Evolutionary conservation across 371 early-diverging fungal species (phyloP).

Genomic region (Saksenaea vasiformis): DNA sequence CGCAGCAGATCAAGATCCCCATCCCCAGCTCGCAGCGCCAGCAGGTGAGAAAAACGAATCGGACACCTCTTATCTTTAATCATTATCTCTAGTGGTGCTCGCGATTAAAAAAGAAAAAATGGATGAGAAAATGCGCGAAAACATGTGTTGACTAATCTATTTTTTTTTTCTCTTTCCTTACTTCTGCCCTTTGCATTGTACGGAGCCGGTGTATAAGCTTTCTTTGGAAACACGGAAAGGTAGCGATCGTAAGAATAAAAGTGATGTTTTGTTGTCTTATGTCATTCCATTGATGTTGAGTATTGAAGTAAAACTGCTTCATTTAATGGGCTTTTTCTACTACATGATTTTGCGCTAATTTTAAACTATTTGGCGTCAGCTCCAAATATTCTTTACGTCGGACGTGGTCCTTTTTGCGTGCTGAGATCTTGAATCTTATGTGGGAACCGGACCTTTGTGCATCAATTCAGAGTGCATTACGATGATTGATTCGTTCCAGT

Average conservation of each 20-base stretch:
- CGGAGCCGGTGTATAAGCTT: neutral
- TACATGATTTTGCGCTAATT: no score
- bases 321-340: no score
- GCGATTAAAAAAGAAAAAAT: conserved; percentile 5
- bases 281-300: neutral
- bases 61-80: conserved; percentile 18
- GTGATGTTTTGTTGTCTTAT: neutral
- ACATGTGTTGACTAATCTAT: neutral
- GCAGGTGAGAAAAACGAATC: conserved; percentile 15
- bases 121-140: neutral
- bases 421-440: no score
- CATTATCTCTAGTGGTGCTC: conserved; percentile 22
- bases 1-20: conserved; percentile 45
- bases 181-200: neutral
- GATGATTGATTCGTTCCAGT: no score
- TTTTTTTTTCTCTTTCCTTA: neutral
- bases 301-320: no score
- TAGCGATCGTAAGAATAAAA: conserved; percentile 7
- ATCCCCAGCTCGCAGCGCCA: conserved; percentile 36
- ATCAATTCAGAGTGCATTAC: no score
- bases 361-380: no score
- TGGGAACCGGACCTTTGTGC: no score
- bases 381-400: no score
- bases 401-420: no score
- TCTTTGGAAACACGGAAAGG: neutral